Percentiles rank a stretch among this genome's conserved stretches.
phyloP scores from a whole-genome alignment of 257 asterid species.

The Solanum chiquidenum region DNA sequence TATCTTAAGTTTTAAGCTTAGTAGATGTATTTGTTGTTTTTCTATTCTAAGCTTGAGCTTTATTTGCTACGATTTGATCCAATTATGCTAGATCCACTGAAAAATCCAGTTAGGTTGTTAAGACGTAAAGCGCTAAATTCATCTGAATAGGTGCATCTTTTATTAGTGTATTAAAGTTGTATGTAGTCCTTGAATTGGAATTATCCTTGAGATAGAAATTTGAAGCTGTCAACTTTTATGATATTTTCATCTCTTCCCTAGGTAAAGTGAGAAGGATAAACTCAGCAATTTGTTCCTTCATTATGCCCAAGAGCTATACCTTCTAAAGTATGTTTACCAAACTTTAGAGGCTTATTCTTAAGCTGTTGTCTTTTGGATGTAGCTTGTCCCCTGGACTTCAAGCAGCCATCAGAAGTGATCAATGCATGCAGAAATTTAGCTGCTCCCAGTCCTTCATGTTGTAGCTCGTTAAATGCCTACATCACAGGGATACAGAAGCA shows the following conservation, averaged over 20 bases:
- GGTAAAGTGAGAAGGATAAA: background rate
- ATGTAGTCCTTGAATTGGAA: background rate
- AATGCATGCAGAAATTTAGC: constrained; percentile 65
- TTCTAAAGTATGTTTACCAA: background rate
- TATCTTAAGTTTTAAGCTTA: background rate
- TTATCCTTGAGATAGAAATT: background rate
- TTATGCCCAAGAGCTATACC: background rate
- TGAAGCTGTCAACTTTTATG: background rate
- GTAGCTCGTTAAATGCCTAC: constrained; percentile 67
- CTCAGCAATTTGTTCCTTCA: background rate
- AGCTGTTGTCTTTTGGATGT: constrained; percentile 10
- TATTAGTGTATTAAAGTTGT: background rate
- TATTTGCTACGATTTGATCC: background rate
- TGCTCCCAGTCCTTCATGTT: constrained; percentile 83
- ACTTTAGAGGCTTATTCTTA: background rate
- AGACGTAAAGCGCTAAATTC: background rate
- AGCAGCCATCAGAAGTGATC: constrained; percentile 72
- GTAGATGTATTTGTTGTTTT: background rate
- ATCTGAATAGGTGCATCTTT: background rate
- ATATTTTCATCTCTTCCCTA: background rate
- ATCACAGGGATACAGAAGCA: constrained; percentile 68
- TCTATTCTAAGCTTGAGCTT: background rate
- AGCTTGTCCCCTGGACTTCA: constrained; percentile 88
- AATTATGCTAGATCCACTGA: background rate
- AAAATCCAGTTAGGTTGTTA: background rate